These are phyloP conservation scores for Debaryomyces hansenii DNA, from an alignment of 805 yeast species.

Conservation along the genomic window DNA sequence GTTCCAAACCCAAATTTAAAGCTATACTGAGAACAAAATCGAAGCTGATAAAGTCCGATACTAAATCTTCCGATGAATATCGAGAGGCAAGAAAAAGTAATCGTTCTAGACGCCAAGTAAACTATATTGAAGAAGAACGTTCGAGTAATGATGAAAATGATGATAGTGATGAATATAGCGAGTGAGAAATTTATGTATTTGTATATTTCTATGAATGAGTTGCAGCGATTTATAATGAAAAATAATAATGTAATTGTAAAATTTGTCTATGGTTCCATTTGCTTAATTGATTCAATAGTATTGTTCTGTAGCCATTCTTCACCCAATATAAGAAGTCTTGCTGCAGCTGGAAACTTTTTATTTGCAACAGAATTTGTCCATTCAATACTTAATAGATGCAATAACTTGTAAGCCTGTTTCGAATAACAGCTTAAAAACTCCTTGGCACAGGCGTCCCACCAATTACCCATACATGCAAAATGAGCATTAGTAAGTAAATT, in stretches of 20 bases:
- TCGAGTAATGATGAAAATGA: constrained; percentile 14
- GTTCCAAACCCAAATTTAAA: constrained; percentile 1
- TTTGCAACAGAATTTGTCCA: constrained; percentile 58
- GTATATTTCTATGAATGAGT: constrained; percentile 2
- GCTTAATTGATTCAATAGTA: constrained; percentile 43
- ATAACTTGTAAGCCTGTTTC: constrained; percentile 64
- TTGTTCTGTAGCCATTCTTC: constrained; percentile 70
- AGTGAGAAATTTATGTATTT: background rate
- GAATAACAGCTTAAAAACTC: constrained; percentile 62
- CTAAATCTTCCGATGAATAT: background rate
- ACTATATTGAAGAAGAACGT: constrained; percentile 28
- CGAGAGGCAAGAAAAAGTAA: constrained; percentile 41
- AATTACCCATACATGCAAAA: constrained; percentile 66
- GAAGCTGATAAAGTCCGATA: constrained; percentile 19
- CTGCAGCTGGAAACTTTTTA: constrained; percentile 70
- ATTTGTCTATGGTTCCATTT: constrained; percentile 32
- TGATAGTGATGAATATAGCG: constrained; percentile 5
- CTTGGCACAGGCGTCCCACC: constrained; percentile 88
- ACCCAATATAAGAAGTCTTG: constrained; percentile 70
- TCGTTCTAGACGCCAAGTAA: constrained; percentile 31
- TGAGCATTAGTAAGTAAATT: constrained; percentile 63
- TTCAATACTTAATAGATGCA: constrained; percentile 43
- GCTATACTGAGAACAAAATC: background rate
- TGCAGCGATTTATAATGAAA: no score
- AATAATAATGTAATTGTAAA: background rate